Evolutionary conservation across 257 asterid species (phyloP), one percentile per base, ranked within the genome.

Genomic region (Capsicum chinense): DNA sequence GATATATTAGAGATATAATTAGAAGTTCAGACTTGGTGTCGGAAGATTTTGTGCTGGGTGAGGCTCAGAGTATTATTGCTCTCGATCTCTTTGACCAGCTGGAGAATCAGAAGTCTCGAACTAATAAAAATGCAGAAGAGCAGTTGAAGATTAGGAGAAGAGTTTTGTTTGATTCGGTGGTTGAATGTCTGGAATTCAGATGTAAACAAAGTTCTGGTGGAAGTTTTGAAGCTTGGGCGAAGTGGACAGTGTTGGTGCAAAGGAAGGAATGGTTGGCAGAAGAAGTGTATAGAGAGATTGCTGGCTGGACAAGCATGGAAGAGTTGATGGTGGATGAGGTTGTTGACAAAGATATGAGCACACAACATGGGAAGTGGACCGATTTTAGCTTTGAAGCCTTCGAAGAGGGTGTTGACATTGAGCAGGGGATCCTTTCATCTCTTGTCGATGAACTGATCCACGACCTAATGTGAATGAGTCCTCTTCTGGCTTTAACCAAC

Each of bases 301-400:
- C 90, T 12, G 85, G 95, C 8, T 93, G 94, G 97, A 86, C 79
- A 39, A 91, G 86, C 57, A 91, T 59, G 68, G 98, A 92, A 79
- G 97, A 93, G 54, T 17, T 93, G 88, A 91, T 93, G 98, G 98
- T 95, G 88, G 98, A 93, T 59, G 99, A 92, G 83, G 89, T 97
- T 7, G 99, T 97, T 79, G 97, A 95, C 83, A 95, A 89, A 82
- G 99, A 97, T 84, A 93, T 95, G 99, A 93, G 97, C 84, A 92
- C 89, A 4, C 92, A 88, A 73, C 79, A 73, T 21, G 99, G 99
- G 89, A 95, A 93, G 87, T 97, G 99, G 99, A 86, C 88, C 5
- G 97, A 97, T 17, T 95, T 97, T 63, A 97, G 90, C 54, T 56
- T 82, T 1, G 98, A 97, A 85, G 89, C 88, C 35, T 94, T 89